Base-by-base conservation (phyloP, 805 yeast species). In the Candida awuae region DNA sequence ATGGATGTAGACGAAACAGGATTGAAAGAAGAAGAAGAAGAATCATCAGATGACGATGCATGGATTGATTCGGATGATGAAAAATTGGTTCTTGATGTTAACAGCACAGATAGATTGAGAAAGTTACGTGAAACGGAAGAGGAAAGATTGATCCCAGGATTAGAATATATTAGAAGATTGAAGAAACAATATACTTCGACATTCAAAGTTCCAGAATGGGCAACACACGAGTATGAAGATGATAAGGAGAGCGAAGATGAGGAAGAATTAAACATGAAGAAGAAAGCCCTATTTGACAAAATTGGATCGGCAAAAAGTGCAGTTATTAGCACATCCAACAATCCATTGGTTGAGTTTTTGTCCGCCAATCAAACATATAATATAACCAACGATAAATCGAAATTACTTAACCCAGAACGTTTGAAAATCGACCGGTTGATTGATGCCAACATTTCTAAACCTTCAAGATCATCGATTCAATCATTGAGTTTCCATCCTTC, bases 61-160 rank as follows among this genome's bases (percentile, higher is more conserved):
- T 92, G 98, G 98, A 59, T 59, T 13, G 98, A 92, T 62, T 80
- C 94, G 42, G 97, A 88, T 53, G 98, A 92, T 58, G 97, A 88
- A 45, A 68, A 67, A 32, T 49, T 84, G 19, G 62, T 65, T 16
- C 68, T 90, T 6, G 74, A 92, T 2, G 60, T 92, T 22, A 54
- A 67, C 13, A 58, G 71, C 1, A 64, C 79, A 1, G 80, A 80
- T 47, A 75, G 73, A 48, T 59, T 80, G 23, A 77, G 73, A 47
- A 92, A 90, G 62, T 67, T 92, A 49, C 75, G 96, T 52, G 67
- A 69, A 34, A 57, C 73, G 0, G 79, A 62, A 38, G 49, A 45
- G 29, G 65, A 58, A 51, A 60, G 55, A 48, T 53, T 47, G 37
- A 52, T 55, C 39, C 55, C 43, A 45, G 71, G 62, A 40, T 58